These are phyloP conservation scores for Lactarius trivialis DNA, from an alignment of 768 basidiomycete genomes.

Conservation along the genomic window DNA sequence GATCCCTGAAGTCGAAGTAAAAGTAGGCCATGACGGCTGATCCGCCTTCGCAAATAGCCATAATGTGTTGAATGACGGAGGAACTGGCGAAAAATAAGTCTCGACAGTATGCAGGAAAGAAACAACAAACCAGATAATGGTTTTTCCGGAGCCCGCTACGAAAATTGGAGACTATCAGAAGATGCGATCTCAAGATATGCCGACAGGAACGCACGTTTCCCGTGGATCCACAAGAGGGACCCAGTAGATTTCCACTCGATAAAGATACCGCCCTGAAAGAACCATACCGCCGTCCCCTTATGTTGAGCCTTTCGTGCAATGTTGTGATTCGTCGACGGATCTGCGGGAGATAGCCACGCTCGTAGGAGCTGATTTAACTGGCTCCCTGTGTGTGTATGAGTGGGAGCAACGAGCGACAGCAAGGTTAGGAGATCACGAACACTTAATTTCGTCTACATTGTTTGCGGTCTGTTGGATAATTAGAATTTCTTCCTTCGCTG, in stretches of 20 bases:
- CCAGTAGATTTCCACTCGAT: neutral
- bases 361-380: neutral
- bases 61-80: neutral
- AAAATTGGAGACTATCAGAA: neutral
- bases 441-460: neutral
- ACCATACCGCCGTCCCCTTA: neutral
- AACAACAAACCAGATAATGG: neutral
- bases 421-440: neutral
- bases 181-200: neutral
- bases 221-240: neutral
- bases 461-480: neutral
- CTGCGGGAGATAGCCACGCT: neutral
- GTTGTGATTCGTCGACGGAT: neutral
- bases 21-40: neutral
- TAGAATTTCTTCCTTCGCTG: neutral
- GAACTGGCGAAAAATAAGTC: neutral
- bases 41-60: neutral
- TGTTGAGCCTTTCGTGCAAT: neutral
- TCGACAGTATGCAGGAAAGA: neutral
- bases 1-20: neutral
- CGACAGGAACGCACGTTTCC: neutral
- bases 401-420: neutral
- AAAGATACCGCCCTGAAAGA: neutral
- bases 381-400: neutral
- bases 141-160: neutral